phyloP scores from a whole-genome alignment of 2,329 filamentous ascomycete genomes.

The Fusarium bactridioides region DNA sequence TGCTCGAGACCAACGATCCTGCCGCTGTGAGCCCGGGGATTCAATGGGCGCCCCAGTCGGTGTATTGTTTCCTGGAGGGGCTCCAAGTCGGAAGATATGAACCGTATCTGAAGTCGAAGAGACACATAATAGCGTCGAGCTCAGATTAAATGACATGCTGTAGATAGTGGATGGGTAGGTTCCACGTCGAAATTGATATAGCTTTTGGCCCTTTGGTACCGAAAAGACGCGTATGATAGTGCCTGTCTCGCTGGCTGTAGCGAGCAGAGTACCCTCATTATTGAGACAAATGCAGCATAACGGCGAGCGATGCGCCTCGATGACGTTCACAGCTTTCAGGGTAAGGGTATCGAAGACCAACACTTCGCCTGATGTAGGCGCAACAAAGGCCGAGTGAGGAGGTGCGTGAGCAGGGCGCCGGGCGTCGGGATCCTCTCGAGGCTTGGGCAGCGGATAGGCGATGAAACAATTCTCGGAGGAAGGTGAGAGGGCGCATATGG shows the following conservation, averaged over 20 bases:
- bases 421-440: slow-evolving; percentile 66
- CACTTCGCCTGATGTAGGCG: slow-evolving; percentile 89
- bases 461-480: slow-evolving; percentile 97
- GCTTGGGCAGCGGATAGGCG: slow-evolving; percentile 86
- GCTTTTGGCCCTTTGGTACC: slow-evolving; percentile 86
- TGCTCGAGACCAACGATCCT: slow-evolving; percentile 62
- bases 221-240: slow-evolving; percentile 97
- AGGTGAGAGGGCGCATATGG: slow-evolving; percentile 90
- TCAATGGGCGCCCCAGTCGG: slow-evolving; percentile 49
- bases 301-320: slow-evolving; percentile 92
- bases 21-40: slow-evolving; percentile 51
- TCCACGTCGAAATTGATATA: slow-evolving; percentile 94
- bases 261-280: slow-evolving; percentile 87
- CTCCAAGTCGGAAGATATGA: slow-evolving; percentile 87
- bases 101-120: slow-evolving; percentile 97
- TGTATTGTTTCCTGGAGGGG: slow-evolving; percentile 52
- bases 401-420: slow-evolving; percentile 82
- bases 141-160: slow-evolving; percentile 98
- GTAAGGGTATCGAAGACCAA: slow-evolving; percentile 91
- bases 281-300: slow-evolving; percentile 91
- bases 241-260: slow-evolving; percentile 95
- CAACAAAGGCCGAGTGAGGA: slow-evolving; percentile 77
- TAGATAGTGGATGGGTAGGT: slow-evolving; percentile 96
- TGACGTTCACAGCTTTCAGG: slow-evolving; percentile 91
- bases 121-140: slow-evolving; percentile 90